Conservation (phyloP, 768 basidiomycete species). For the Rhodotorula paludigena region DNA sequence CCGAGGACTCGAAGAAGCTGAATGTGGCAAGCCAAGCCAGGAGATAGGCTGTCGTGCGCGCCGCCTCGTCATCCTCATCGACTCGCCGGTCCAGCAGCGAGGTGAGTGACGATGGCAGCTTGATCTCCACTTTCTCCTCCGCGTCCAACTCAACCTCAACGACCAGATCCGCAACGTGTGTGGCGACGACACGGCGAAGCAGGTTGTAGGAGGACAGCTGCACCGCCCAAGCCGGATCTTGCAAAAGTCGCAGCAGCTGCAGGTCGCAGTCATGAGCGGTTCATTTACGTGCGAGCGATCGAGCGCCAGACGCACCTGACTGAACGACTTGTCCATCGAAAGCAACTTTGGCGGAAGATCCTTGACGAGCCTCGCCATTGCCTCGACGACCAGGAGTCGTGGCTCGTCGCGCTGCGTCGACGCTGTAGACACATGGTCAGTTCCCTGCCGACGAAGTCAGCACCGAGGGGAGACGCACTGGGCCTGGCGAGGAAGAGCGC, state of each 20-base stretch:
- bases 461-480: neutral
- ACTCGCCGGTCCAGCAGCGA: slow-evolving; percentile 57
- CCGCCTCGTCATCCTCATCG: slow-evolving; percentile 45
- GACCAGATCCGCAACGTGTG: slow-evolving; percentile 74
- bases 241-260: slow-evolving; percentile 75
- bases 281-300: too few relatives aligned
- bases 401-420: slow-evolving; percentile 14
- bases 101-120: slow-evolving; percentile 66
- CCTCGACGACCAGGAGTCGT: slow-evolving; percentile 47
- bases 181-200: slow-evolving; percentile 63
- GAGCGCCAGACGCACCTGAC: slow-evolving; percentile 53
- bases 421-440: neutral
- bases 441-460: rapidly evolving
- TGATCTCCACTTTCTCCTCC: slow-evolving; percentile 54
- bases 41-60: slow-evolving; percentile 21
- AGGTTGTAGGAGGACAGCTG: slow-evolving; percentile 75
- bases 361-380: slow-evolving; percentile 64
- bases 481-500: slow-evolving; percentile 55
- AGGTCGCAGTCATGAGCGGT: neutral
- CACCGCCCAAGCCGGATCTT: slow-evolving; percentile 60
- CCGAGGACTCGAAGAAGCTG: slow-evolving; percentile 24
- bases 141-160: slow-evolving; percentile 79
- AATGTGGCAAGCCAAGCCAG: slow-evolving; percentile 33
- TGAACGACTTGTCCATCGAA: slow-evolving; percentile 60
- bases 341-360: slow-evolving; percentile 59